Evolutionary conservation across 495 filamentous ascomycete genomes (phyloP).

Genomic region (Mycothermus thermophilus): DNA sequence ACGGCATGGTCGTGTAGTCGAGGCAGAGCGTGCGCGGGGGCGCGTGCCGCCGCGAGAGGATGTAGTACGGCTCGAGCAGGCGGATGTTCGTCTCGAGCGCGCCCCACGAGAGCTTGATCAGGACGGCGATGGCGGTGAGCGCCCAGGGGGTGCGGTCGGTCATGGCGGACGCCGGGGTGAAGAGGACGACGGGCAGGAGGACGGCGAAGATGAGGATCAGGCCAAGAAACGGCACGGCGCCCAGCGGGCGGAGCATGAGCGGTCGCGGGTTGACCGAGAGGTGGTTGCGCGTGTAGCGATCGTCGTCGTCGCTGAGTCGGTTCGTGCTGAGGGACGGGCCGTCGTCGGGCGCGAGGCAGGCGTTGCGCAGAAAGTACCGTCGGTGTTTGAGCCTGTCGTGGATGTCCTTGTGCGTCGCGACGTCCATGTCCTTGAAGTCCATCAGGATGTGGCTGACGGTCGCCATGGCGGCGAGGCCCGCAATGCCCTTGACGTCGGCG

Average conservation of each 20-base stretch:
- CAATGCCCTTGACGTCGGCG: constrained; percentile 58
- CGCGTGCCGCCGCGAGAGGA: constrained; percentile 49
- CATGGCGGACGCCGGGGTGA: constrained; percentile 38
- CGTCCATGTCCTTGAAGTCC: constrained; percentile 61
- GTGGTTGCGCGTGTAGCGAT: constrained; percentile 25
- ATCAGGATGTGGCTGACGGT: constrained; percentile 55
- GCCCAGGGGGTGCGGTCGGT: constrained; percentile 50
- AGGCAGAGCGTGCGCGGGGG: constrained; percentile 48
- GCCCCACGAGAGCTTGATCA: constrained; percentile 52
- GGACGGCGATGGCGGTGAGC: constrained; percentile 45
- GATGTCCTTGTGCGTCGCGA: constrained; percentile 47
- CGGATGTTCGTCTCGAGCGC: constrained; percentile 57
- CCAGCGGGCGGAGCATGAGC: constrained; percentile 47
- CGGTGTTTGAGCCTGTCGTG: constrained; percentile 48
- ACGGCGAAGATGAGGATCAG: constrained; percentile 35
- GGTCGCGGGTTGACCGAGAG: constrained; percentile 49
- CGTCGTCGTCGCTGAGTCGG: constrained; percentile 19
- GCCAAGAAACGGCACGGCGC: constrained; percentile 42
- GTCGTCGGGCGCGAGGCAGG: constrained; percentile 43
- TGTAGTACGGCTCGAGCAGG: constrained; percentile 64
- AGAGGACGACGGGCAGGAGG: constrained; percentile 44
- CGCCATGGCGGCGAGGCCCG: constrained; percentile 61
- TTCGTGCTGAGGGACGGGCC: constrained; percentile 9
- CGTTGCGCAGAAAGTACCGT: constrained; percentile 56
- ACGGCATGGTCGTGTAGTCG: constrained; percentile 58